Percentiles rank a stretch among this genome's conserved stretches.
Conservation (phyloP, 2,329 filamentous ascomycete genomes). For the Fusarium proliferatum region DNA sequence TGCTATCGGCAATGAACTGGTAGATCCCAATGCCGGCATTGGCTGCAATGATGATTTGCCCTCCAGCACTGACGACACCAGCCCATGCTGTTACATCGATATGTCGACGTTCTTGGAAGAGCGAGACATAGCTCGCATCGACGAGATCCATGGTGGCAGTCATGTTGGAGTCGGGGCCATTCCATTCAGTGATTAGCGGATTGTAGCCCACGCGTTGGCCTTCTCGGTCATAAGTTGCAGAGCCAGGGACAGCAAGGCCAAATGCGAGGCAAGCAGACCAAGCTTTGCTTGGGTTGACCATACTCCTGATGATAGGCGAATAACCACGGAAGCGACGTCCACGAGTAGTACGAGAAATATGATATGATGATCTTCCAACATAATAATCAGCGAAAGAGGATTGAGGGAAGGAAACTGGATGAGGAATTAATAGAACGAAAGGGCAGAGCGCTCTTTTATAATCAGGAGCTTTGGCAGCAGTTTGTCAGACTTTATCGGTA, state of each 20-base stretch:
- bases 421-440: background rate
- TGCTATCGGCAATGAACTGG: background rate
- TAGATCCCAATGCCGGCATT: background rate
- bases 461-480: background rate
- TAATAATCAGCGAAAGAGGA: accelerated
- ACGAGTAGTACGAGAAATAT: background rate
- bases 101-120: background rate
- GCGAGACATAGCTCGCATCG: background rate
- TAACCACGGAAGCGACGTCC: background rate
- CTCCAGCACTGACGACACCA: background rate
- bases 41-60: background rate
- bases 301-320: background rate
- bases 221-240: background rate
- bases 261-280: background rate
- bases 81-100: background rate
- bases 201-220: background rate
- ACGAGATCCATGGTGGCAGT: background rate
- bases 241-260: background rate
- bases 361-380: background rate
- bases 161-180: background rate
- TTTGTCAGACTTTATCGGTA: accelerated
- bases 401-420: background rate
- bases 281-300: conserved; percentile 1
- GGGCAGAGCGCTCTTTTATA: background rate
- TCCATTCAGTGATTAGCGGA: background rate